Conservation (phyloP, 306 rosid species). For the Trifolium repens region DNA sequence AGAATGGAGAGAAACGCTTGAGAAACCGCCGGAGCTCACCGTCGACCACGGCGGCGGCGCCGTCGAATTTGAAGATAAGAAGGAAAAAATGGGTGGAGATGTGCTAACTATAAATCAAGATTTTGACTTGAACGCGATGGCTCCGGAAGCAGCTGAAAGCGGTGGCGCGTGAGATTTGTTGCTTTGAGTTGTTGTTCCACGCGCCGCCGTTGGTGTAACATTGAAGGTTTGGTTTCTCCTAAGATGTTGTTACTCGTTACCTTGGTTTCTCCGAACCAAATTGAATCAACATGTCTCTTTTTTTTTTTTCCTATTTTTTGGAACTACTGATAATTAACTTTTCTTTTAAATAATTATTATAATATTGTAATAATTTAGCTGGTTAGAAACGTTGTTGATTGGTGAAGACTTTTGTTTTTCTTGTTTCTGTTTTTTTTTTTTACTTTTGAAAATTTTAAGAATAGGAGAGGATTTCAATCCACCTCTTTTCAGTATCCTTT, state of each 20-base stretch:
- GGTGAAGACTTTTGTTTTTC: not conserved
- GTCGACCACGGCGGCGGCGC: slow-evolving; percentile 14
- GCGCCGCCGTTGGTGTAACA: slow-evolving; percentile 29
- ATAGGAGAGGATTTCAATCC: too few relatives aligned
- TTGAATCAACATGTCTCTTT: not conserved
- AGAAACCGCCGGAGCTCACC: slow-evolving; percentile 30
- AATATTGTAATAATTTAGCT: not conserved
- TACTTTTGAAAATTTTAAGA: too few relatives aligned
- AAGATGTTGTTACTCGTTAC: not conserved
- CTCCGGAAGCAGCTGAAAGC: slow-evolving; percentile 51
- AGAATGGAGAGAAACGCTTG: slow-evolving; percentile 44
- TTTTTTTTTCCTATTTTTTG: not conserved
- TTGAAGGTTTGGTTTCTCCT: not conserved
- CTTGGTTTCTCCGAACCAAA: not conserved
- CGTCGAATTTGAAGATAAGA: not conserved
- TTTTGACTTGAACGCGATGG: slow-evolving; percentile 61
- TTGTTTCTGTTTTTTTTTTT: not conserved
- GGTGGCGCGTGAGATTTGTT: slow-evolving; percentile 30
- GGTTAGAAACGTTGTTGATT: not conserved
- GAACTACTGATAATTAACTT: not conserved
- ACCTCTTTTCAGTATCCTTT: too few relatives aligned
- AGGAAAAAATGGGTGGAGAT: not conserved
- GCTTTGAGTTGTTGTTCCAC: not conserved
- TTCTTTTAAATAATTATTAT: not conserved
- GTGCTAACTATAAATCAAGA: not conserved